A percentile compares a stretch with the other conserved stretches of the same genome.
These are phyloP conservation scores for Fulvia fulva DNA, from an alignment of 2,329 filamentous ascomycete species.

Conservation along the genomic window DNA sequence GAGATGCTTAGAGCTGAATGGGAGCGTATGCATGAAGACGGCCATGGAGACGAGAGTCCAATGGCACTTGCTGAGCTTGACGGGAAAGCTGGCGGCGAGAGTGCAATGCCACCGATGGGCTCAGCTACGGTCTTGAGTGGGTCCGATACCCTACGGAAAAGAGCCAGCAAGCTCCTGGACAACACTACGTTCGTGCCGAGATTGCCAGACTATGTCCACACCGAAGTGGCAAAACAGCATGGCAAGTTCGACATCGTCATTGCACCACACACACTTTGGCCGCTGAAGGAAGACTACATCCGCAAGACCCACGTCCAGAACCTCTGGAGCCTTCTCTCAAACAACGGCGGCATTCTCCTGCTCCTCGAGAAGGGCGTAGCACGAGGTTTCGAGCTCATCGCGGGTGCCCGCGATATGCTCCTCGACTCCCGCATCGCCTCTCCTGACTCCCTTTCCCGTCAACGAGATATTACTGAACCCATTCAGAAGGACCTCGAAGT, in stretches of 20 bases:
- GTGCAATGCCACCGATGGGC: constrained; percentile 53
- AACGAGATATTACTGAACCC: constrained; percentile 6
- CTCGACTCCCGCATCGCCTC: constrained; percentile 70
- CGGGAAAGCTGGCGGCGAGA: constrained; percentile 37
- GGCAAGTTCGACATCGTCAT: constrained; percentile 83
- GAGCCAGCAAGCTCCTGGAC: constrained; percentile 71
- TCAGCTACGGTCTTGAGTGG: constrained; percentile 78
- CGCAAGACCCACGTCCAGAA: constrained; percentile 80
- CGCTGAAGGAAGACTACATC: constrained; percentile 68
- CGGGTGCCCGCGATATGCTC: constrained; percentile 74
- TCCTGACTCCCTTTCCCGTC: constrained; percentile 38
- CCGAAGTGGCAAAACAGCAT: constrained; percentile 47
- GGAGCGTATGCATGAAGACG: constrained; percentile 57
- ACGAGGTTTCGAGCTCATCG: constrained; percentile 87
- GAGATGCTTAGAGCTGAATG: constrained; percentile 78
- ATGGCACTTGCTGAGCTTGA: constrained; percentile 31
- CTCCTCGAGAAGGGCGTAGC: constrained; percentile 88
- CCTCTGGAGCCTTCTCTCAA: constrained; percentile 80
- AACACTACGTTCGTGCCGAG: constrained; percentile 90
- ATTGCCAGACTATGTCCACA: constrained; percentile 75
- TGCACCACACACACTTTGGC: constrained; percentile 77
- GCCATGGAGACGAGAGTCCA: constrained; percentile 12
- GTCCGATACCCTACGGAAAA: constrained; percentile 68
- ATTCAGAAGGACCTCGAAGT: constrained; percentile 16
- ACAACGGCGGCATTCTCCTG: constrained; percentile 79